Evolutionary conservation across 2,329 filamentous ascomycete genomes (phyloP), one percentile per base, ranked within the genome.

Genomic region (Penicillium verrucosum): DNA sequence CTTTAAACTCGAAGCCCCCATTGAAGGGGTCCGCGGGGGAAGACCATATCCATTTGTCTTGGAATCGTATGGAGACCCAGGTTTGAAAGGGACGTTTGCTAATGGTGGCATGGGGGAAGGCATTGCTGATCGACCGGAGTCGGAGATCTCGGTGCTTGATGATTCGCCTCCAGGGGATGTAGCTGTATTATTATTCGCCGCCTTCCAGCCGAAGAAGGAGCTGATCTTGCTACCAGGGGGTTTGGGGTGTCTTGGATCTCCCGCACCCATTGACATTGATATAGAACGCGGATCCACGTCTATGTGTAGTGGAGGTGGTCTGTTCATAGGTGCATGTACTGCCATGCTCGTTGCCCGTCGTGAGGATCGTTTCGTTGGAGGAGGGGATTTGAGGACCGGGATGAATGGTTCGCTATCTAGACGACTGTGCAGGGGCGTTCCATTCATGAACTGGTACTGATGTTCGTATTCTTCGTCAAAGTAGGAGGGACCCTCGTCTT

Each of bases 361-460:
- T 54, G 52, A 55, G 14, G 6, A 43, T 42, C 45, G 36, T 50
- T 55, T 50, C 21, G 68, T 60, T 89, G 57, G 84, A 80, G 68
- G 86, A 82, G 53, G 90, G 88, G 65, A 97, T 87, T 36, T 89
- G 89, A 57, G 88, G 88, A 64, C 86, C 82, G 49, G 85, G 77
- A 77, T 73, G 58, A 76, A 70, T 25, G 76, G 74, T 65, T 78
- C 75, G 66, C 74, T 78, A 59, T 73, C 70, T 57, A 77, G 71
- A 67, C 75, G 74, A 57, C 65, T 72, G 60, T 77, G 74, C 47
- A 74, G 58, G 14, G 69, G 68, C 42, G 66, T 72, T 62, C 65
- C 73, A 75, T 74, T 70, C 70, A 69, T 66, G 59, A 73, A 69
- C 51, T 70, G 66, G 45, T 68, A 69, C 51, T 70, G 66, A 44